Conservation (phyloP, 2,329 filamentous ascomycete species). For the Tolypocladium nubicola region DNA sequence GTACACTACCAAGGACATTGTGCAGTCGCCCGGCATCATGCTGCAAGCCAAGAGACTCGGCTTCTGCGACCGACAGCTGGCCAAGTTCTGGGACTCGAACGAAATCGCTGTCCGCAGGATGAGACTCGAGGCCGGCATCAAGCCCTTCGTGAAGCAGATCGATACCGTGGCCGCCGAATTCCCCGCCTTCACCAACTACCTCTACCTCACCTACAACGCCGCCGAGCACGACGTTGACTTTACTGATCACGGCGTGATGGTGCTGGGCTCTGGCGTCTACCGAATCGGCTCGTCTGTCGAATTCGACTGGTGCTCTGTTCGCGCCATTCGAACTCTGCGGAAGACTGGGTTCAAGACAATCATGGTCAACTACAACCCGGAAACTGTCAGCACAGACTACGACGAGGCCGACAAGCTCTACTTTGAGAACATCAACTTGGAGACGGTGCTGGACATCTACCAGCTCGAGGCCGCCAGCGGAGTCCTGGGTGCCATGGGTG, state of each 20-base stretch:
- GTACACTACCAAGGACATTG: constrained; percentile 55
- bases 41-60: constrained; percentile 85
- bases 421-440: constrained; percentile 89
- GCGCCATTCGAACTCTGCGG: constrained; percentile 83
- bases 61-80: constrained; percentile 87
- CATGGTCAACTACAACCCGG: constrained; percentile 92
- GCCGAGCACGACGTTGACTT: constrained; percentile 76
- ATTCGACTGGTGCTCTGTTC: constrained; percentile 98
- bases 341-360: constrained; percentile 82
- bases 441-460: constrained; percentile 90
- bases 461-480: constrained; percentile 73
- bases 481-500: constrained; percentile 91
- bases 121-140: constrained; percentile 76
- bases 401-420: constrained; percentile 92
- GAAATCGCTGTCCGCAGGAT: constrained; percentile 80
- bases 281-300: constrained; percentile 96
- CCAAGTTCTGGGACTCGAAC: constrained; percentile 89
- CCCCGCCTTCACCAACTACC: constrained; percentile 87
- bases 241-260: constrained; percentile 88
- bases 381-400: constrained; percentile 84
- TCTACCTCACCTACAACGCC: constrained; percentile 94
- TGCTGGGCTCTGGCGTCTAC: constrained; percentile 91
- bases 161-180: constrained; percentile 98
- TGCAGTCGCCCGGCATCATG: constrained; percentile 53
- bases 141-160: constrained; percentile 92